Base-by-base conservation (phyloP, 2,329 filamentous ascomycete genomes). In the Sporothrix mexicana region DNA sequence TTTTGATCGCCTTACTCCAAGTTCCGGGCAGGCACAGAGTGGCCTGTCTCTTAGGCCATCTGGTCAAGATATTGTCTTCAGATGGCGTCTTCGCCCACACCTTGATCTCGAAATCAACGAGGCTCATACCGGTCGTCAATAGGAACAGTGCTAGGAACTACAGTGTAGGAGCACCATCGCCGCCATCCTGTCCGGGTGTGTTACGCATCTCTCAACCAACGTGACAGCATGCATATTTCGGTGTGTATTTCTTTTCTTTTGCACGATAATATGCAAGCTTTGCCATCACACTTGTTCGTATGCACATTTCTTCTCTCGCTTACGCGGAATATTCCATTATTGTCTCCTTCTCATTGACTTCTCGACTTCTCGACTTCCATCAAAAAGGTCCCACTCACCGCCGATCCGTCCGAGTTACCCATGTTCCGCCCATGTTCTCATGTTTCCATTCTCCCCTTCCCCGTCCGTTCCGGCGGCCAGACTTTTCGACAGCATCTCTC, bases 161-260 rank as follows among this genome's bases (percentile, higher is more conserved):
- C n/a, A n/a, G n/a, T n/a, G n/a, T n/a, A 57, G 53, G 53, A 57
- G 23, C 61, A 25, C 41, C 41, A 25, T 8, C 41, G 8, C 12
- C n/a, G 9, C 10, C 7, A 15, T n/a, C 49, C n/a, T 49, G 66
- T 47, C 45, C 61, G 41, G 17, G 13, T 51, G 55, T 25, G 66
- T 55, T 43, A 69, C 49, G 55, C 17, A 23, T n/a, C 30, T 20
- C 9, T 53, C 25, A 20, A 25, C 66, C 47, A 53, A 25, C 47
- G 25, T 68, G 66, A 53, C 15, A 53, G 23, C 25, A 51, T 68
- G 66, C 47, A 68, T 17, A 69, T 55, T 13, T 69, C 66, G 66
- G 49, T 17, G 17, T 43, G 23, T 43, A 17, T 20, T 23, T 64
- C 13, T 57, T 15, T 30, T 57, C 30, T 7, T 66, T 47, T 47